Evolutionary conservation across 768 basidiomycete species (phyloP), one percentile per base, ranked within the genome.

Genomic region (Termitomyces sp.): DNA sequence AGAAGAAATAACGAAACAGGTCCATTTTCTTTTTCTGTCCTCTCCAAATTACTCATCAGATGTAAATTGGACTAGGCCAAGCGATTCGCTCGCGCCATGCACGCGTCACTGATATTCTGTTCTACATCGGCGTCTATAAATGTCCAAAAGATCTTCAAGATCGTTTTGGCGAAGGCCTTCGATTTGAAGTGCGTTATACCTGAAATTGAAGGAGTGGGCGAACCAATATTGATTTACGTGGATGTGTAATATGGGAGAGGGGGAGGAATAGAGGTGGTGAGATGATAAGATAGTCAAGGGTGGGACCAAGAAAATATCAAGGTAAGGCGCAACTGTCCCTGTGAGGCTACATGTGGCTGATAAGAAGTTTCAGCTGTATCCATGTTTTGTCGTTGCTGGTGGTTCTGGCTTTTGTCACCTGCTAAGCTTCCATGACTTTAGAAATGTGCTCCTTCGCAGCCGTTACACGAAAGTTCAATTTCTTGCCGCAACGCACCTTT

Each of bases 101-200:
- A 98, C 70, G 95, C 97, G 16, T 96, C 95, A n/a, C 75, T 99
- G 56, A 97, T 99, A 70, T 99, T 98, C 74, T 99, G 96, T 75
- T 98, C 96, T 48, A 99, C 97, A 45, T 92, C 93, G 45, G 95
- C 96, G 60, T 95, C 95, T 57, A 97, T 98, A 77, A 99, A 99
- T 73, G 96, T 99, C 52, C 97, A 99, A 78, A 99, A 99, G 79
- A 96, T 96, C 61, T 96, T 96, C 84, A 95, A 97, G 79, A 97
- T 97, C 70, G 93, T 96, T 42, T 82, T 96, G 47, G 91, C 93
- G 45, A 96, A 98, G 67, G 94, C 95, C 31, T 98, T 98, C 65
- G 97, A 98, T 74, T 83, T 98, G 61, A 98, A 98, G 82, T 98
- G 95, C 67, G 93, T 95, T 63, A 95, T 98, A 63, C 94, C 95